Conservation (phyloP, 1,284 basidiomycete species). For the Anthracocystis walkeri region DNA sequence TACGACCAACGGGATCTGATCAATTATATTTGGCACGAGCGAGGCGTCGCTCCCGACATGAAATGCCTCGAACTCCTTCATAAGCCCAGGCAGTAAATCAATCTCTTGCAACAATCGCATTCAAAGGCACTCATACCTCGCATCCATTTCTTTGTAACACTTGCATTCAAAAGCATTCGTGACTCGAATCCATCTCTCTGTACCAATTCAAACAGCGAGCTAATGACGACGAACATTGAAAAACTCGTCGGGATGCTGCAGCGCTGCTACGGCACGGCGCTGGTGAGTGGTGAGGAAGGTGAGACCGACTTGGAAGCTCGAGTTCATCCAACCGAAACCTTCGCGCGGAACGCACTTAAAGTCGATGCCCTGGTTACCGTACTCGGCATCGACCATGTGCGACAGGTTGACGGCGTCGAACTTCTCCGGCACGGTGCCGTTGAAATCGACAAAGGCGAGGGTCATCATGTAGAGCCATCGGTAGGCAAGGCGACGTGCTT, state of each 20-base stretch:
- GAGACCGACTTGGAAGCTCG: slow-evolving; percentile 82
- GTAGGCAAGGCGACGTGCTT: slow-evolving; percentile 92
- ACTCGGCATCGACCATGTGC: slow-evolving; percentile 96
- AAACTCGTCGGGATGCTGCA: slow-evolving; percentile 90
- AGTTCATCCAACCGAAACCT: slow-evolving; percentile 87
- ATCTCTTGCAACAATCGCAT: too few species aligned
- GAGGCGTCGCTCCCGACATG: slow-evolving; percentile 35
- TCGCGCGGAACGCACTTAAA: slow-evolving; percentile 89
- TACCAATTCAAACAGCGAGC: not conserved
- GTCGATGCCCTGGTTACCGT: slow-evolving; percentile 97
- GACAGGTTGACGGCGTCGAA: slow-evolving; percentile 96
- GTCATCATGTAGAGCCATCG: slow-evolving; percentile 90
- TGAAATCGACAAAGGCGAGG: slow-evolving; percentile 78
- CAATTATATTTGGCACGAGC: slow-evolving; percentile 45
- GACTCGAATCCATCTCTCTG: not conserved
- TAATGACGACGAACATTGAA: slow-evolving; percentile 71
- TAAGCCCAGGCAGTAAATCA: slow-evolving; percentile 13
- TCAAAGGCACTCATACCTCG: not conserved
- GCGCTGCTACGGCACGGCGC: slow-evolving; percentile 91
- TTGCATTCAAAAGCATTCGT: not conserved
- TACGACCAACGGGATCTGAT: slow-evolving; percentile 29
- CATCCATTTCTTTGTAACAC: not conserved
- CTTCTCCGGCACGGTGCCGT: slow-evolving; percentile 97
- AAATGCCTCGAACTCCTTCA: slow-evolving; percentile 37
- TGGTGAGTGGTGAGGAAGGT: slow-evolving; percentile 94